Base-by-base conservation (phyloP, 2,329 filamentous ascomycete genomes). In the Mycosphaerella sp. region DNA sequence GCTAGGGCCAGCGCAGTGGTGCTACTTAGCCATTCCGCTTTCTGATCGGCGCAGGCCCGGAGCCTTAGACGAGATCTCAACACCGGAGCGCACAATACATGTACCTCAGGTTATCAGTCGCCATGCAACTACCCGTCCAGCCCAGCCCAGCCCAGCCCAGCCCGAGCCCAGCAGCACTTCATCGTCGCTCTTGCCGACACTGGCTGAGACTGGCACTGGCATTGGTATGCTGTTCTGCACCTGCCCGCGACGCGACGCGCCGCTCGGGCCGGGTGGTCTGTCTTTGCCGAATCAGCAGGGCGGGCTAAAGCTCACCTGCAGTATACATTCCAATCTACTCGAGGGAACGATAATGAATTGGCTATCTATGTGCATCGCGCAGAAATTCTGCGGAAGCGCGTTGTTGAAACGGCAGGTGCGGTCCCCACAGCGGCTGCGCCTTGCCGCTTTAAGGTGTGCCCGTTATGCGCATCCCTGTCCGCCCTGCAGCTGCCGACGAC, bases 341-440 rank as follows among this genome's bases (percentile, higher is more conserved):
- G 56, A 55, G 38, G 23, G 29, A 12, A 29, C 14, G 42, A 44
- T 44, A 23, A 55, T 46, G 53, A 51, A 55, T 51, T 43, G 41
- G 54, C 41, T 49, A 52, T 56, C 48, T 55, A 55, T 58, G 31
- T 48, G 56, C 51, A 44, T 38, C 38, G 45, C 32, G 45, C 29
- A 47, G 45, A 36, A 38, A 26, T 51, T 42, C 46, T 53, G 26
- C 26, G 5, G 34, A 7, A 38, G 45, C 50, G 45, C 45, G 55
- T 57, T 44, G 41, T 49, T 51, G 34, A 23, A 9, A 42, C 45
- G 46, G 36, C 48, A 55, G 47, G 57, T 59, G 57, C 54, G 54
- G 57, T 59, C 42, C 43, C 51, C 54, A 53, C 39, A n/a, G 21
- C 42, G 50, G 39, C 39, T 29, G 47, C 21, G 53, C 48, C 23